Evolutionary conservation across 2,329 filamentous ascomycete genomes (phyloP).

Genomic region (Talaromyces marneffei): DNA sequence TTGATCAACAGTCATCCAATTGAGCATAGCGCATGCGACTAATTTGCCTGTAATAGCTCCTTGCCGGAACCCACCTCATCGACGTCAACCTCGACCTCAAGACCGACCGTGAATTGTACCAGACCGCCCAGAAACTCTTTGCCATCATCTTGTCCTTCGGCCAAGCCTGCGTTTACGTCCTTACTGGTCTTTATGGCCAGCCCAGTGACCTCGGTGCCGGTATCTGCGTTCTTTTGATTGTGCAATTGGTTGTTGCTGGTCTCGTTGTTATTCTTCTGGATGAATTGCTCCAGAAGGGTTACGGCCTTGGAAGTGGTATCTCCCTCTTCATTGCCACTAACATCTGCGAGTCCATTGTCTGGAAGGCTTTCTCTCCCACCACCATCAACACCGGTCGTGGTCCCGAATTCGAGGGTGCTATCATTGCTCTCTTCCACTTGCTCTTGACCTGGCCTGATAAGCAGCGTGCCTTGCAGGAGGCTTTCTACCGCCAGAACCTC

Average conservation of each 20-base stretch:
- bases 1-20: not conserved
- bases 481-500: constrained; percentile 98
- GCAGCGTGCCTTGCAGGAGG: constrained; percentile 95
- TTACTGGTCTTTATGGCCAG: constrained; percentile 95
- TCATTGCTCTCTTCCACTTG: constrained; percentile 96
- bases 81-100: constrained; percentile 99
- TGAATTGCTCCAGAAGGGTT: constrained; percentile 98
- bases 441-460: constrained; percentile 99
- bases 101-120: constrained; percentile 98
- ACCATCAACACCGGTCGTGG: constrained; percentile 99
- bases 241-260: constrained; percentile 94
- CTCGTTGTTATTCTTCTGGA: constrained; percentile 99
- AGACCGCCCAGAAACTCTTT: constrained; percentile 98
- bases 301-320: constrained; percentile 96
- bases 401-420: constrained; percentile 96
- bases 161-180: constrained; percentile 95
- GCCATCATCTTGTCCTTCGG: constrained; percentile 97
- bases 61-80: constrained; percentile 98
- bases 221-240: constrained; percentile 95
- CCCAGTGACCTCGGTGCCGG: constrained; percentile 94
- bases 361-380: constrained; percentile 98
- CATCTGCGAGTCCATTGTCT: constrained; percentile 99
- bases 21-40: not conserved
- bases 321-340: constrained; percentile 99
- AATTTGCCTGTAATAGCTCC: constrained; percentile 52